Evolutionary conservation across 2,329 filamentous ascomycete genomes (phyloP), one percentile per base, ranked within the genome.

Genomic region (Ascocoryne sarcoides): DNA sequence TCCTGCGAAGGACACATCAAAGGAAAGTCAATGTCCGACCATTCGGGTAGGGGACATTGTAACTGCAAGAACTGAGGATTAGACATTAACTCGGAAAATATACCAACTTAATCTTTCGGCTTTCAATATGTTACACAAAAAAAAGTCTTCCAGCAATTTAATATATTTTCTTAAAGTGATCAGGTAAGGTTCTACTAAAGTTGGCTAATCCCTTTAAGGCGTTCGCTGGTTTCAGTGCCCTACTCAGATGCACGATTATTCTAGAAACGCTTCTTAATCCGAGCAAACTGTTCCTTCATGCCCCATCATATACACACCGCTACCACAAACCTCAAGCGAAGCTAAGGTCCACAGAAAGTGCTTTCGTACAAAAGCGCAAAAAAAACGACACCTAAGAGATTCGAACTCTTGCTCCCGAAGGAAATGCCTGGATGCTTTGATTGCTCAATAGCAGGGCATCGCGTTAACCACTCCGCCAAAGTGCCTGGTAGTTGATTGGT

Each of bases 11-110:
- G 23, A 8, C 10, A 26, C 20, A 12, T 46, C 47, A 17, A 49
- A 42, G 31, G 50, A 47, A n/a, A 45, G 40, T 36, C 52, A 55
- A 32, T 62, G 51, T 43, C 65, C 67, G 16, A 71, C 66, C 1
- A 69, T 79, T 39, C 55, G 59, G 37, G 64, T 77, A 16, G 74
- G 74, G 16, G 72, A 78, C 35, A 9, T 39, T 50, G 47, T 54
- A 39, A 46, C 17, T 18, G 29, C 48, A 47, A 40, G 19, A 18
- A 17, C 17, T 20, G 36, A 16, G 12, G 32, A 26, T 4, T 15
- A 20, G 28, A 21, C 21, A 31, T 29, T 4, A 15, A 12, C 10
- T 26, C 20, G 12, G 21, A 37, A 26, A 40, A 12, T 26, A 26
- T 26, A 26, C 23, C 23, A 26, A 7, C 23, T 26, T 12, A 12